Evolutionary conservation across 106 monocot species (phyloP).

Genomic region (Allium cepa): DNA sequence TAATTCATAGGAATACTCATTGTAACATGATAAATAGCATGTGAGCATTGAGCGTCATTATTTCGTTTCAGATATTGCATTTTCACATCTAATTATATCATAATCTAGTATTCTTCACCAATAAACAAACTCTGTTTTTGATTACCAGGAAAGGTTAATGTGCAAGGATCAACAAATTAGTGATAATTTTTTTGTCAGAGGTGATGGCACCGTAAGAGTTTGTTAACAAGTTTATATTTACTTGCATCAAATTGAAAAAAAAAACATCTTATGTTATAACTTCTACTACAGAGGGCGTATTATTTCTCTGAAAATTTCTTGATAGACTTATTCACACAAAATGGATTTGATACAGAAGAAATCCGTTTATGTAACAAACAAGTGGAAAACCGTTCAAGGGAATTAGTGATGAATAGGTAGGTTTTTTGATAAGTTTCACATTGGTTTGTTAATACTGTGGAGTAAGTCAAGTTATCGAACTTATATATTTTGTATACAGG

Average conservation of each 20-base stretch:
- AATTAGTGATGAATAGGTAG: slow-evolving; percentile 90
- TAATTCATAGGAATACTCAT: no score
- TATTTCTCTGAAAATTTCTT: slow-evolving; percentile 79
- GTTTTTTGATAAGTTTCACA: not conserved
- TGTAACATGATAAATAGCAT: no score
- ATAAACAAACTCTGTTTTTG: not conserved
- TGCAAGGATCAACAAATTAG: slow-evolving; percentile 83
- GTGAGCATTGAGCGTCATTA: not conserved
- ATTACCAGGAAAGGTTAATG: slow-evolving; percentile 70
- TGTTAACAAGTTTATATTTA: not conserved
- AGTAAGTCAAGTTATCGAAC: no score
- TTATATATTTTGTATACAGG: slow-evolving; percentile 20
- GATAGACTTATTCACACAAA: slow-evolving; percentile 46
- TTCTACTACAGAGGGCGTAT: slow-evolving; percentile 71
- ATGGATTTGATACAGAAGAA: slow-evolving; percentile 61
- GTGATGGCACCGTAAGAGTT: slow-evolving; percentile 96
- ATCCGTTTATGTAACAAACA: slow-evolving; percentile 63
- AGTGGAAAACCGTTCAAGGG: slow-evolving; percentile 83
- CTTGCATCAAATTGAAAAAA: not conserved
- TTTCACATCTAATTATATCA: no score
- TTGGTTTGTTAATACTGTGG: not conserved
- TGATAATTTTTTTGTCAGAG: slow-evolving; percentile 96
- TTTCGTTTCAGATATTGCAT: not conserved
- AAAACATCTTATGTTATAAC: not conserved
- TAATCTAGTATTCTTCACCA: no score